Evolutionary conservation across 2,329 filamentous ascomycete species (phyloP).

Genomic region (Trichoderma koningii): DNA sequence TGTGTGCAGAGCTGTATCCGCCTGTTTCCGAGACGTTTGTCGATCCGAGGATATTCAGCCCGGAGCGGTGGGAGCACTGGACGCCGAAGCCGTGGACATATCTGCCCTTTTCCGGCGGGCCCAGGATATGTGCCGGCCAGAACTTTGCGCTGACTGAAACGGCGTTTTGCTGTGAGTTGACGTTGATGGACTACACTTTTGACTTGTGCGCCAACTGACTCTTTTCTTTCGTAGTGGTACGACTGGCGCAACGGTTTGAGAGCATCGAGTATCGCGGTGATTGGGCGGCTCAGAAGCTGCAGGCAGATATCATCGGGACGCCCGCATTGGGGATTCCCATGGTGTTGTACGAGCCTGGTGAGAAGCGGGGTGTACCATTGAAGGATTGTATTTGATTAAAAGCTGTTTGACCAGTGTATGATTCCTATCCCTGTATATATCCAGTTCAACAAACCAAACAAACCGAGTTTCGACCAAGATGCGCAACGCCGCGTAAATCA

Average conservation of each 20-base stretch:
- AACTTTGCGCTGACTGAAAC: constrained; percentile 63
- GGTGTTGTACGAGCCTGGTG: constrained; percentile 38
- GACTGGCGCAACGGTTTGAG: constrained; percentile 61
- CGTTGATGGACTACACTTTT: neutral
- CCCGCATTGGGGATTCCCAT: constrained; percentile 45
- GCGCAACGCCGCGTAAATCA: neutral
- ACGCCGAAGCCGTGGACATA: constrained; percentile 56
- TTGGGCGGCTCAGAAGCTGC: constrained; percentile 46
- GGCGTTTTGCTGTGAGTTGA: constrained; percentile 48
- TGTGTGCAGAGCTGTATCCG: constrained; percentile 51
- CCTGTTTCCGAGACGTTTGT: constrained; percentile 43
- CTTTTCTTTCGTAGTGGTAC: constrained; percentile 40
- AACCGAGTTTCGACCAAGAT: neutral
- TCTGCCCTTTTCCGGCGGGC: constrained; percentile 56
- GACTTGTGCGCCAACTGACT: neutral
- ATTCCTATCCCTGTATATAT: neutral
- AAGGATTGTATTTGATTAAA: neutral
- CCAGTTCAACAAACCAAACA: neutral
- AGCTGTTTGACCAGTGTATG: neutral
- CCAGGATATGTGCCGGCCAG: constrained; percentile 58
- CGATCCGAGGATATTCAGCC: constrained; percentile 47
- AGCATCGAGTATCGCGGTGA: constrained; percentile 51
- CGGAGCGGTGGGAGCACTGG: constrained; percentile 55
- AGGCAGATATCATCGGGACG: constrained; percentile 46
- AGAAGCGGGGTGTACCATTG: neutral